Base-by-base conservation (phyloP, 1,284 basidiomycete genomes). In the Cryptococcus sp. region DNA sequence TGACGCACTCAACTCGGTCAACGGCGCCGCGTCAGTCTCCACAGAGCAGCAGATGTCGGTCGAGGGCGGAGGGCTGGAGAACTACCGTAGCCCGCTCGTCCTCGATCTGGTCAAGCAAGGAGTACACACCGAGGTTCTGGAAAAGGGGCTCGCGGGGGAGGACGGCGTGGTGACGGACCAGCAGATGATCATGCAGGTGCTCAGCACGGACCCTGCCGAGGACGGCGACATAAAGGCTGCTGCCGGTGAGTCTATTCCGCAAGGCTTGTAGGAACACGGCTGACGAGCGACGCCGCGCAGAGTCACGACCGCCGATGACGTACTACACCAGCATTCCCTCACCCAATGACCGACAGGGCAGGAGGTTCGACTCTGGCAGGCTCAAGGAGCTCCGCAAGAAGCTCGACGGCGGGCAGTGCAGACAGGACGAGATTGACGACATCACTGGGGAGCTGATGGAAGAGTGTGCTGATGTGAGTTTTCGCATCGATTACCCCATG, bases 161-260 rank as follows among this genome's bases (percentile, higher is more conserved):
- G 59, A 64, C 33, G 82, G 87, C 24, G 84, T 84, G 0, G 84
- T 89, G 53, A 89, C 86, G 18, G 87, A 97, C 75, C 89, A 95
- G 77, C 92, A 96, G 77, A 89, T 97, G 85, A 87, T 98, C 62
- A 89, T 98, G 87, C 86, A 87, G 70, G 89, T 97, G 72, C 81
- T 98, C 36, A 88, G 88, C 67, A 85, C 81, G 23, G 84, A 84
- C 55, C 70, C 80, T 1, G 88, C 91, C 62, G 86, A 89, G 20
- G 92, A 94, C 67, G 80, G 80, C 28, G 91, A 96, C 68, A 84
- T 95, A 52, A 84, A 84, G 65, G 84, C 88, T 40, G 84, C 95
- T 59, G 84, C 88, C 60, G 89, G 91, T 92, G 64, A 67, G 86
- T 80, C 7, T 36, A n/a, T 24, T 33, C 18, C n/a, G 20, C 2